Evolutionary conservation across 306 rosid genomes (phyloP).

Genomic region (Herpetospermum pedunculosum): DNA sequence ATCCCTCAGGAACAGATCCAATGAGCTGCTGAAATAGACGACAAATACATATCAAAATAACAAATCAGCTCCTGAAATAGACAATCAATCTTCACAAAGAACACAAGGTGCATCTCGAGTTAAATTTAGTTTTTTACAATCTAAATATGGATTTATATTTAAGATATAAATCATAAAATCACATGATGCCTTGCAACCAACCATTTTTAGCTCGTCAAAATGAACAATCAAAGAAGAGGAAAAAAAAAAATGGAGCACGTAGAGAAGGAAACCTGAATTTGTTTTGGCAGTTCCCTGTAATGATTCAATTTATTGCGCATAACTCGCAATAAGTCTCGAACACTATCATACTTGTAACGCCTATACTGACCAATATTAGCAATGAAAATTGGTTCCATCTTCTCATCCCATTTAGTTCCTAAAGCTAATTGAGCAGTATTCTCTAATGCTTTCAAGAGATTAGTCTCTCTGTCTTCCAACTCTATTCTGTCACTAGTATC

Average conservation of each 20-base stretch:
- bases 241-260: background rate
- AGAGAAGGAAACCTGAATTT: constrained; percentile 53
- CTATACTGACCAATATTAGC: constrained; percentile 54
- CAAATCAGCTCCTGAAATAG: constrained; percentile 12
- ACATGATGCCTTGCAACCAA: background rate
- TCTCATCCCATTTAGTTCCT: constrained; percentile 64
- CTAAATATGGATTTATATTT: background rate
- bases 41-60: background rate
- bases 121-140: background rate
- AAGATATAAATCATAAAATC: background rate
- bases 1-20: constrained; percentile 33
- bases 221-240: background rate
- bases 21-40: constrained; percentile 25
- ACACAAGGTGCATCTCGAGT: background rate
- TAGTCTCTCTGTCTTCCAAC: constrained; percentile 44
- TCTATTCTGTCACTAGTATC: constrained; percentile 77
- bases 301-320: constrained; percentile 82
- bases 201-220: background rate
- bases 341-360: constrained; percentile 62
- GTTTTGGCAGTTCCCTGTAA: constrained; percentile 62
- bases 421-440: constrained; percentile 37
- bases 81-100: background rate
- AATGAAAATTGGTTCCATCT: constrained; percentile 52
- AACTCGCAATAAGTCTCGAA: constrained; percentile 68
- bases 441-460: constrained; percentile 48